Base-by-base conservation (phyloP, 176 grass and related monocot species). In the Lolium rigidum region DNA sequence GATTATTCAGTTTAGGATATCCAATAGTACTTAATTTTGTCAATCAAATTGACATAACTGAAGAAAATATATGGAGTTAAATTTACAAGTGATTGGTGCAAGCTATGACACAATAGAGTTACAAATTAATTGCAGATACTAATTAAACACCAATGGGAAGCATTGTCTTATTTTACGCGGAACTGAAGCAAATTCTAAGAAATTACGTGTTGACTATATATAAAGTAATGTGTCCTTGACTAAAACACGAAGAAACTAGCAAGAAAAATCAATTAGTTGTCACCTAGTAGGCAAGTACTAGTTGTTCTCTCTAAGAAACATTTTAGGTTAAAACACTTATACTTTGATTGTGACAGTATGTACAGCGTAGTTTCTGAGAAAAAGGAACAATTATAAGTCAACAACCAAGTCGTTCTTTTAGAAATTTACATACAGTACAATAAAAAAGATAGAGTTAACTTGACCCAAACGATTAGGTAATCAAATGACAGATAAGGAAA, bases 391-490 rank as follows among this genome's bases (percentile, higher is more conserved):
- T 15, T 47, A 12, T 21, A 72, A 13, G 69, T 72, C 69, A 47
- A 22, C 41, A 72, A 72, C 41, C 20, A 72, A 47, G 39, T n/a
- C 14, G 43, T 3, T 73, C 70, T 25, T 4, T 26, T 48, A 49
- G 12, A 74, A 50, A 7, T 74, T 49, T 49, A 73, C 12, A 25
- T 20, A 12, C 44, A 49, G 41, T 50, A 49, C 48, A 50, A 15
- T 74, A 50, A 49, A 74, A 74, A 74, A 26, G 44, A 74, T 74
- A 41, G 7, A 74, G 13, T 50, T 26, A 74, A 15, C n/a, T 50
- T 49, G 44, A 74, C 22, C 44, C 21, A 74, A 48, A 49, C 21
- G 2, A 25, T 74, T 74, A 26, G 11, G 70, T 74, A 74, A 49
- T 50, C 12, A 26, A 49, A n/a, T 21, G 44, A 74, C 2, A 74